These are phyloP conservation scores for Protea cynaroides DNA, from an alignment of 164 flowering plant species.

Conservation along the genomic window DNA sequence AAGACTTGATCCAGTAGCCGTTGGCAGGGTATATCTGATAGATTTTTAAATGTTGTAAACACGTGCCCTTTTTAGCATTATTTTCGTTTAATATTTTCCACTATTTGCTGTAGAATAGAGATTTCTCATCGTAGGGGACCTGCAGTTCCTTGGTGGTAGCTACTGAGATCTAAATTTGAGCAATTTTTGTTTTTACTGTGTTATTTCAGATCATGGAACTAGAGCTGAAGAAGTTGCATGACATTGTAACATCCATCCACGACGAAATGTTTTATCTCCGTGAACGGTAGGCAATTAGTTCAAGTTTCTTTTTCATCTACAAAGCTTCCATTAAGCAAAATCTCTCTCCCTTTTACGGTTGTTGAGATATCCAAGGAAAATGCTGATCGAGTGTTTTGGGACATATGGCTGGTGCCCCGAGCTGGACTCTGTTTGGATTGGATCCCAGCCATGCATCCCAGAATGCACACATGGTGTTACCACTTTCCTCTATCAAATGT, in stretches of 20 bases:
- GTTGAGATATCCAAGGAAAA: too few relatives aligned
- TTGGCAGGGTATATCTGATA: background rate
- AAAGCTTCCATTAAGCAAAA: background rate
- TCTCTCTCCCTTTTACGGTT: too few relatives aligned
- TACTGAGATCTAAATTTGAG: background rate
- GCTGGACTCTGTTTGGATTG: too few relatives aligned
- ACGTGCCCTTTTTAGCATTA: too few relatives aligned
- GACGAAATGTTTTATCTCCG: conserved; percentile 69
- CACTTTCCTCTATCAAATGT: too few relatives aligned
- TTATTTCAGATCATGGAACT: conserved; percentile 48
- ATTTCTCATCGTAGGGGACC: background rate
- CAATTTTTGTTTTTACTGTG: background rate
- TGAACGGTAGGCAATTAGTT: conserved; percentile 32
- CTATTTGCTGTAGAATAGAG: background rate
- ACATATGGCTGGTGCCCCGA: too few relatives aligned
- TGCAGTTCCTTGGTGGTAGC: background rate
- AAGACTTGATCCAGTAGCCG: background rate
- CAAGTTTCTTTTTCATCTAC: background rate
- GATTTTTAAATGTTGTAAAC: background rate
- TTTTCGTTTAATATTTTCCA: too few relatives aligned
- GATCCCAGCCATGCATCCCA: too few relatives aligned
- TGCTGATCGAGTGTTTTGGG: too few relatives aligned
- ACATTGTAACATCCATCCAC: conserved; percentile 45
- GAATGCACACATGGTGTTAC: too few relatives aligned
- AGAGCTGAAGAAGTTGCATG: conserved; percentile 51